Evolutionary conservation across 106 monocot species (phyloP), one percentile per base, ranked within the genome.

Genomic region (Dioscorea zingiberensis): DNA sequence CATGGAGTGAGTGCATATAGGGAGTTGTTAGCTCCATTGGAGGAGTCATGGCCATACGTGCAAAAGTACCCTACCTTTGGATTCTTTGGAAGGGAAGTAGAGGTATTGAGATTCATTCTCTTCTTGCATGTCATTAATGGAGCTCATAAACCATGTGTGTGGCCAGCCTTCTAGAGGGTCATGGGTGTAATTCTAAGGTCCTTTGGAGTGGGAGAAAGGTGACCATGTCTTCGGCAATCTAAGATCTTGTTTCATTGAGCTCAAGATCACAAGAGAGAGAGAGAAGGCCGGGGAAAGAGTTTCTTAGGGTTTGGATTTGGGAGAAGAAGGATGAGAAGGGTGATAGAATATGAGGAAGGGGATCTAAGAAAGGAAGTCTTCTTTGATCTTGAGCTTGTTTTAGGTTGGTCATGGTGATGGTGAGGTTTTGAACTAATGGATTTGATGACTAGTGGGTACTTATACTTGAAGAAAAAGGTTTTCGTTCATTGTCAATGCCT

Each of bases 141-240:
- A 82, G 81, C 87, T 87, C 82, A 94, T 87, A 90, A 94, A 90
- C 90, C 87, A 87, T 38, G 38, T 77, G 69, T 77, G 48, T n/a
- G n/a, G n/a, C n/a, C n/a, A n/a, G 25, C 78, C 89, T 0, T 58
- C 48, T 63, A 47, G 44, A 27, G 85, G 70, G 14, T 27, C 24
- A 17, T 45, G 3, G 18, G 78, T 58, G 65, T 78, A 72, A n/a
- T n/a, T 2, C 74, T 21, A 15, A 80, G 62, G 81, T 82, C 84
- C 55, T 81, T 86, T n/a, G n/a, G 19, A 94, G 70, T 6, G 86
- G 86, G 56, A 81, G 80, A 73, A 89, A 94, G 13, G 75, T 74
- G 67, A 84, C 47, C 3, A 74, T 70, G 57, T 77, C 75, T 15
- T 69, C n/a, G n/a, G 80, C 14, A 82, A 81, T 29, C 67, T 64